Base-by-base conservation (phyloP, 2,329 filamentous ascomycete genomes). In the Chrysosporium queenslandicum region DNA sequence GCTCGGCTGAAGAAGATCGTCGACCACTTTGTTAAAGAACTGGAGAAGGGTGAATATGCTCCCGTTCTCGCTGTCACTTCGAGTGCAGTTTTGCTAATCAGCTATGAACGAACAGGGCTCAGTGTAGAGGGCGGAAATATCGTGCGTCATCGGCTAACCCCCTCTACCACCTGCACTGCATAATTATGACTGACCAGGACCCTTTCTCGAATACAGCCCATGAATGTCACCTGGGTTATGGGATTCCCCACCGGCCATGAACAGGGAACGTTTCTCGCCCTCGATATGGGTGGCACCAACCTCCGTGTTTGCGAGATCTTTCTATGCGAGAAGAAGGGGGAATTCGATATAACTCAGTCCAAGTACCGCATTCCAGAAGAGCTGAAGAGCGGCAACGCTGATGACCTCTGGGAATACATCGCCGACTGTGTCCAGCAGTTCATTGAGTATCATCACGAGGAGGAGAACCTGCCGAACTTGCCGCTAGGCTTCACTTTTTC, bases 151-250 rank as follows among this genome's bases (percentile, higher is more conserved):
- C 21, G 37, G 14, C 11, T 27, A n/a, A n/a, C n/a, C n/a, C 20
- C 14, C 21, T 3, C 29, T 37, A 46, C 43, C 11, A 9, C 14
- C 39, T 21, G 18, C 30, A 23, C 14, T 45, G n/a, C 16, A 42
- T 16, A 5, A 27, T 23, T 21, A 18, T 39, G 46, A 41, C 52
- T 54, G 46, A 60, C 58, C 54, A 53, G 59, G 59, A 58, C 56
- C 60, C 14, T 51, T 37, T 16, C n/a, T 30, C 18, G 53, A n/a
- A 32, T 41, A 52, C 61, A 94, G 87, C 90, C 91, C 55, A 96
- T 97, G 91, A 96, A 96, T 73, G 86, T 91, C 54, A 94, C 90
- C 52, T 96, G 91, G 91, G 89, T 94, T 58, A 89, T 94, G 82
- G 80, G 80, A 43, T 88, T 88, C 68, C 91, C 91, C 20, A 85